phyloP scores from a whole-genome alignment of 78 protist species.

The Dictyostelium intermedium region DNA sequence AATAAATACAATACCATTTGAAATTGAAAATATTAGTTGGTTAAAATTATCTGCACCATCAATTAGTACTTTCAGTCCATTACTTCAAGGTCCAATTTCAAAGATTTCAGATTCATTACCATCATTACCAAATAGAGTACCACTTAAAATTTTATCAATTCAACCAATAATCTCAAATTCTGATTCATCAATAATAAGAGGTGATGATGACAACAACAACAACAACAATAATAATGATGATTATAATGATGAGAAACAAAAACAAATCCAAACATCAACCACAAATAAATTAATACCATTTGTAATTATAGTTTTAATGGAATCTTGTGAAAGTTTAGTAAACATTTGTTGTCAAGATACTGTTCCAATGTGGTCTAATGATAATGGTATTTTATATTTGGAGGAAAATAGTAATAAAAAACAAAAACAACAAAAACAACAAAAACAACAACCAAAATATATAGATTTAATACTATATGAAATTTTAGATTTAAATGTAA shows the following conservation, averaged over 20 bases:
- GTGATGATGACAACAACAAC: background rate
- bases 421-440: background rate
- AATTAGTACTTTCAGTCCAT: background rate
- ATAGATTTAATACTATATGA: constrained; percentile 19
- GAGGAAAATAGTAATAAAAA: background rate
- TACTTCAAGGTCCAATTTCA: constrained; percentile 34
- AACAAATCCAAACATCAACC: background rate
- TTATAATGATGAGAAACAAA: background rate
- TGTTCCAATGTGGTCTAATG: constrained; percentile 45
- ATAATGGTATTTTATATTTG: background rate
- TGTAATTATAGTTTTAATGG: background rate
- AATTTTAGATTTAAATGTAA: constrained; percentile 23
- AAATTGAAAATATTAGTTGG: background rate
- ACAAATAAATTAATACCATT: constrained; percentile 3
- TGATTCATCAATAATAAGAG: background rate
- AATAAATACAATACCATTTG: background rate
- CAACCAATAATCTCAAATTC: background rate
- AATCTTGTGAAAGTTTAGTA: constrained; percentile 17
- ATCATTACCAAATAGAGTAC: background rate
- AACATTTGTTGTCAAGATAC: constrained; percentile 31
- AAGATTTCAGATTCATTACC: background rate
- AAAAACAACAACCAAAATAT: background rate
- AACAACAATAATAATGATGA: background rate
- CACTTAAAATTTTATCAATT: constrained; percentile 4
- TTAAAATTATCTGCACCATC: background rate